Evolutionary conservation across 2,329 filamentous ascomycete species (phyloP).

Genomic region (Epichloe sibirici): DNA sequence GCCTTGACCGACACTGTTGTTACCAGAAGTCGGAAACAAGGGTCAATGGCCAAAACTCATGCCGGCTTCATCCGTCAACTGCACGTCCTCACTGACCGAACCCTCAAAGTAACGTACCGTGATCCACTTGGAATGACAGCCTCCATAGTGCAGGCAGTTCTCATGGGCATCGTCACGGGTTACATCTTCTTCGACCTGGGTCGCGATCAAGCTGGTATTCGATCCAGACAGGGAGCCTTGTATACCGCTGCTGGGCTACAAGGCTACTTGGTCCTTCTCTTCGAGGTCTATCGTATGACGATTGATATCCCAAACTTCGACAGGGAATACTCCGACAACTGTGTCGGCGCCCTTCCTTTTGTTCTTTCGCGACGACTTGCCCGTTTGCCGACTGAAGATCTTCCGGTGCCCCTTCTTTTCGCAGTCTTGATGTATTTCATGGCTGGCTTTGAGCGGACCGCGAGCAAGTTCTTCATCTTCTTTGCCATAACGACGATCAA

Average conservation of each 20-base stretch:
- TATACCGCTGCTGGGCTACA: constrained; percentile 63
- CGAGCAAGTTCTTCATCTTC: constrained; percentile 57
- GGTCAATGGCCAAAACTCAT: constrained; percentile 24
- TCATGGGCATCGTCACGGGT: constrained; percentile 59
- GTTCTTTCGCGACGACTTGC: constrained; percentile 58
- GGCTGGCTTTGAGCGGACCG: constrained; percentile 56
- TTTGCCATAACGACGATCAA: constrained; percentile 55
- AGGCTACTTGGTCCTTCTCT: constrained; percentile 64
- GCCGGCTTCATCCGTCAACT: constrained; percentile 51
- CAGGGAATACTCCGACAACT: constrained; percentile 60
- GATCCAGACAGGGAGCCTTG: constrained; percentile 59
- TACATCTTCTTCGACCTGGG: constrained; percentile 60
- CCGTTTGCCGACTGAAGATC: constrained; percentile 56
- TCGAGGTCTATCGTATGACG: constrained; percentile 63
- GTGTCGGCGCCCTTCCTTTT: constrained; percentile 57
- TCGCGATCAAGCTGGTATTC: constrained; percentile 56
- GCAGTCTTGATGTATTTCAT: constrained; percentile 67
- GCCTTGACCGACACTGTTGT: constrained; percentile 9
- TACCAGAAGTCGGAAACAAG: constrained; percentile 6
- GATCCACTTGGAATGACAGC: constrained; percentile 66
- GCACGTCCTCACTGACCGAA: constrained; percentile 53
- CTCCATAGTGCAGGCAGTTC: constrained; percentile 54
- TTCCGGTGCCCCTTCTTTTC: constrained; percentile 61
- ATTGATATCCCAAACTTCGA: constrained; percentile 67
- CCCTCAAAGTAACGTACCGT: constrained; percentile 59